A percentile compares a stretch with the other conserved stretches of the same genome.
Evolutionary conservation across 768 basidiomycete genomes (phyloP).

Genomic region (Tricholoma bakamatsutake): DNA sequence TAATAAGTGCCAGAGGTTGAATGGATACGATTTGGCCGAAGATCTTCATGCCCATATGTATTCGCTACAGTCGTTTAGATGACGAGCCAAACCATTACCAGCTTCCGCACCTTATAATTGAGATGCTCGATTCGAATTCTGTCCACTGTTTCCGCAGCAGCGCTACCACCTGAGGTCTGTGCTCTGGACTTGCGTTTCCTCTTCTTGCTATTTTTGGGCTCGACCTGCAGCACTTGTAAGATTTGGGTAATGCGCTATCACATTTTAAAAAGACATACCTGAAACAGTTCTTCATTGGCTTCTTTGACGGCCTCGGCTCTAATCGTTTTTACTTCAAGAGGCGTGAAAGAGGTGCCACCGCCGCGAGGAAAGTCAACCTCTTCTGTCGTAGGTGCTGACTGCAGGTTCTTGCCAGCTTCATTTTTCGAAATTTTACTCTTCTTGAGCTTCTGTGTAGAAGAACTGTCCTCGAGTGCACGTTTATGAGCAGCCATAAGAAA

Average conservation of each 20-base stretch:
- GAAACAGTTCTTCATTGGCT: slow-evolving; percentile 74
- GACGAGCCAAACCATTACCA: not conserved
- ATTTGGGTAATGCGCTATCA: slow-evolving; percentile 2
- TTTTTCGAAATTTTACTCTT: slow-evolving; percentile 47
- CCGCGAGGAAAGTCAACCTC: slow-evolving; percentile 95
- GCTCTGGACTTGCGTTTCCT: slow-evolving; percentile 42
- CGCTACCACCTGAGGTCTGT: slow-evolving; percentile 22
- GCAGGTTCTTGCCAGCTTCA: slow-evolving; percentile 16
- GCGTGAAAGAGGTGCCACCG: slow-evolving; percentile 84
- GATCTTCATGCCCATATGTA: slow-evolving; percentile 79
- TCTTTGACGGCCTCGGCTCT: slow-evolving; percentile 82
- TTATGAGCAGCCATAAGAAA: slow-evolving; percentile 48
- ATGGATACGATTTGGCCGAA: slow-evolving; percentile 84
- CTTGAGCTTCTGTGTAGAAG: slow-evolving; percentile 47
- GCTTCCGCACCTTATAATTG: slow-evolving; percentile 74
- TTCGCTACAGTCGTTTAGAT: slow-evolving; percentile 46
- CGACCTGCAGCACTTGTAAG: slow-evolving; percentile 16
- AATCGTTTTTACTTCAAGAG: slow-evolving; percentile 82
- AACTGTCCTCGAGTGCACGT: slow-evolving; percentile 51
- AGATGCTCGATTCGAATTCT: slow-evolving; percentile 80
- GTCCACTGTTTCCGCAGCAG: slow-evolving; percentile 42
- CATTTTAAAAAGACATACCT: slow-evolving; percentile 33
- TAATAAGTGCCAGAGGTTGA: slow-evolving; percentile 81
- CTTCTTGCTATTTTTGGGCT: slow-evolving; percentile 41
- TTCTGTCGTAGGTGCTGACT: slow-evolving; percentile 36